These are phyloP conservation scores for Furcasterigmium furcatum DNA, from an alignment of 2,329 filamentous ascomycete species.

Conservation along the genomic window DNA sequence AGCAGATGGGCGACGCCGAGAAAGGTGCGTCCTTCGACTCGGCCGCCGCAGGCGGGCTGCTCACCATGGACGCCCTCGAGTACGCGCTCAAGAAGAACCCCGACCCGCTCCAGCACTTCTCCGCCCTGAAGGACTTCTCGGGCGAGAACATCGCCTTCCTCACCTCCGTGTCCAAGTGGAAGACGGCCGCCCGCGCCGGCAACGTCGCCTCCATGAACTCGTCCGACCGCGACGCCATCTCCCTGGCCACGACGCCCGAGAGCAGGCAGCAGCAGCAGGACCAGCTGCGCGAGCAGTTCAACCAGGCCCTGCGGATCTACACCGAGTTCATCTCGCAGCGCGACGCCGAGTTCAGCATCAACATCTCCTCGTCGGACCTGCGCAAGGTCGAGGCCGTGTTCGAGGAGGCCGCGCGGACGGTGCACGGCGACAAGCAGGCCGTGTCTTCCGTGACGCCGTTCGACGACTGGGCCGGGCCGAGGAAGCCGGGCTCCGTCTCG, in stretches of 20 bases:
- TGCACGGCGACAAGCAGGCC: slow-evolving; percentile 16
- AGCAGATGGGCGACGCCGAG: slow-evolving; percentile 33
- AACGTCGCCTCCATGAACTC: background rate
- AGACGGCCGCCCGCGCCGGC: slow-evolving; percentile 11
- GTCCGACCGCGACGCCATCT: background rate
- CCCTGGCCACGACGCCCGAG: slow-evolving; percentile 1
- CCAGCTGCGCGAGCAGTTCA: slow-evolving; percentile 43
- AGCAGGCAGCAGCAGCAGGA: slow-evolving; percentile 15
- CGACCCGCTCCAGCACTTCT: slow-evolving; percentile 45
- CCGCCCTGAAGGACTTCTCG: slow-evolving; percentile 52
- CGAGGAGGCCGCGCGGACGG: slow-evolving; percentile 30
- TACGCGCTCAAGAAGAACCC: slow-evolving; percentile 41
- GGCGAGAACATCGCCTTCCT: slow-evolving; percentile 58
- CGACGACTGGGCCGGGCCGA: slow-evolving; percentile 4
- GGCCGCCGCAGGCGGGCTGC: slow-evolving; percentile 36
- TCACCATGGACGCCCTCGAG: slow-evolving; percentile 50
- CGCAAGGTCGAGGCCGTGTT: slow-evolving; percentile 39
- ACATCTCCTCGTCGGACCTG: slow-evolving; percentile 41
- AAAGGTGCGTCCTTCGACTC: slow-evolving; percentile 23
- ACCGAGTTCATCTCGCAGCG: slow-evolving; percentile 40
- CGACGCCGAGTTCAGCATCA: slow-evolving; percentile 48
- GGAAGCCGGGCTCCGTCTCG: background rate
- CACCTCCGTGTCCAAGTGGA: slow-evolving; percentile 42
- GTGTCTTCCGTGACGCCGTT: slow-evolving; percentile 15
- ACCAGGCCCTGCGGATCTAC: slow-evolving; percentile 45